These are phyloP conservation scores for Podila clonocystis DNA, from an alignment of 192 early-diverging fungal species.

Conservation along the genomic window DNA sequence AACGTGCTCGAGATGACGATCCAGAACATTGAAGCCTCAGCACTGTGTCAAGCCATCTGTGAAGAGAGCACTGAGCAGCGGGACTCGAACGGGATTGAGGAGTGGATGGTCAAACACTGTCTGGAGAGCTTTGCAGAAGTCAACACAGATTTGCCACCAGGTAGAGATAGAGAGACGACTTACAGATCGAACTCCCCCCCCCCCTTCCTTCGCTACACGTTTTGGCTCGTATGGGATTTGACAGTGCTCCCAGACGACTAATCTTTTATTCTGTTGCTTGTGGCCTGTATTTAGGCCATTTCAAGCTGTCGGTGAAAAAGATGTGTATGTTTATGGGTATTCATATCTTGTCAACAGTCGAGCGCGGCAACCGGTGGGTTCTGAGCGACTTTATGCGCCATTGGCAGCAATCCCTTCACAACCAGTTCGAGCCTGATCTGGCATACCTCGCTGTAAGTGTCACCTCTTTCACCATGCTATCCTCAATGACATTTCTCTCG, in stretches of 20 bases:
- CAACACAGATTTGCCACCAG: background rate
- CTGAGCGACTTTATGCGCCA: slow-evolving; percentile 53
- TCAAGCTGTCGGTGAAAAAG: slow-evolving; percentile 16
- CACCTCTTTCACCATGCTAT: background rate
- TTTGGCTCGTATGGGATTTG: background rate
- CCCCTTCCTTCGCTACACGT: background rate
- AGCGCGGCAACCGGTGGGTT: slow-evolving; percentile 51
- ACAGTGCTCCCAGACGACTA: background rate
- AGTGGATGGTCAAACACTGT: slow-evolving; percentile 44
- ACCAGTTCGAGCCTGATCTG: slow-evolving; percentile 43
- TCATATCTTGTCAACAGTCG: slow-evolving; percentile 20
- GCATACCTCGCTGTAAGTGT: slow-evolving; percentile 35
- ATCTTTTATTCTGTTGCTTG: background rate
- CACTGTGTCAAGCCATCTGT: slow-evolving; percentile 9
- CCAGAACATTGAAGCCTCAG: slow-evolving; percentile 6
- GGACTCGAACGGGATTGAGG: slow-evolving; percentile 14
- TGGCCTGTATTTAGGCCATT: slow-evolving; percentile 1
- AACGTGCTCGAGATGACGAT: slow-evolving; percentile 22
- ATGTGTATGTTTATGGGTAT: slow-evolving; percentile 31
- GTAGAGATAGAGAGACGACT: background rate
- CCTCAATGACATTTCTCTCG: background rate
- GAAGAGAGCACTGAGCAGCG: slow-evolving; percentile 6
- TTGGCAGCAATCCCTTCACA: slow-evolving; percentile 50
- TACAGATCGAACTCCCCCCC: background rate
- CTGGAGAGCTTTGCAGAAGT: slow-evolving; percentile 28